These are phyloP conservation scores for Angophora floribunda DNA, from an alignment of 345 rosid species.

Conservation along the genomic window DNA sequence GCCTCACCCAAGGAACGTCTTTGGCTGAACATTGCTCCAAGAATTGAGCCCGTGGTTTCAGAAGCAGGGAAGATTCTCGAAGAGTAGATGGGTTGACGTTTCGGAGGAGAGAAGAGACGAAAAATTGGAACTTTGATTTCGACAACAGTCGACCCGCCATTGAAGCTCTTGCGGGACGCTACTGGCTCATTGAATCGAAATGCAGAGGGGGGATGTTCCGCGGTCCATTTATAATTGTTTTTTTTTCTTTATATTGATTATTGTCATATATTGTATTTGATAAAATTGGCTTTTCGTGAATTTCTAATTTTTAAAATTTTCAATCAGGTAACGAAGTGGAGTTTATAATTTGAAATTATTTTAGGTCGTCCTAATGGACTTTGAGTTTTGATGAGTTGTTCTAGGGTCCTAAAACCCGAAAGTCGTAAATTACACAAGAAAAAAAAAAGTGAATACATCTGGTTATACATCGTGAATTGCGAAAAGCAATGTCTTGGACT, in stretches of 20 bases:
- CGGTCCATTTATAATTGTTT: background rate
- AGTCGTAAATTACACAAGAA: accelerated
- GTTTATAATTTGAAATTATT: background rate
- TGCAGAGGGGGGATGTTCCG: background rate
- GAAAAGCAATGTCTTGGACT: background rate
- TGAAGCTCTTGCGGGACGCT: background rate
- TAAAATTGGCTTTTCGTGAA: background rate
- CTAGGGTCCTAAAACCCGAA: background rate
- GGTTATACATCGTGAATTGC: background rate
- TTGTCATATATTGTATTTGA: background rate
- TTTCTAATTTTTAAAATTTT: too few species aligned
- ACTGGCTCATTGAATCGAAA: accelerated
- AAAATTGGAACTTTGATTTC: slow-evolving; percentile 24
- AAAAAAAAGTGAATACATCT: background rate
- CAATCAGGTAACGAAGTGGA: background rate
- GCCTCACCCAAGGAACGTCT: slow-evolving; percentile 18
- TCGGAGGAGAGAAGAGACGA: slow-evolving; percentile 21
- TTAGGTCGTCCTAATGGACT: background rate
- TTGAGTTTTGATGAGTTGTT: background rate
- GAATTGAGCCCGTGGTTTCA: slow-evolving; percentile 4
- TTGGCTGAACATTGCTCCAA: background rate
- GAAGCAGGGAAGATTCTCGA: slow-evolving; percentile 1
- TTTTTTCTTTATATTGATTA: background rate
- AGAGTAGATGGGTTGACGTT: slow-evolving; percentile 2
- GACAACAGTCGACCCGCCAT: slow-evolving; percentile 47